A percentile compares a stretch with the other conserved stretches of the same genome.
These are phyloP conservation scores for Phylloporus sp. DNA, from an alignment of 1,284 basidiomycete species.

Conservation along the genomic window DNA sequence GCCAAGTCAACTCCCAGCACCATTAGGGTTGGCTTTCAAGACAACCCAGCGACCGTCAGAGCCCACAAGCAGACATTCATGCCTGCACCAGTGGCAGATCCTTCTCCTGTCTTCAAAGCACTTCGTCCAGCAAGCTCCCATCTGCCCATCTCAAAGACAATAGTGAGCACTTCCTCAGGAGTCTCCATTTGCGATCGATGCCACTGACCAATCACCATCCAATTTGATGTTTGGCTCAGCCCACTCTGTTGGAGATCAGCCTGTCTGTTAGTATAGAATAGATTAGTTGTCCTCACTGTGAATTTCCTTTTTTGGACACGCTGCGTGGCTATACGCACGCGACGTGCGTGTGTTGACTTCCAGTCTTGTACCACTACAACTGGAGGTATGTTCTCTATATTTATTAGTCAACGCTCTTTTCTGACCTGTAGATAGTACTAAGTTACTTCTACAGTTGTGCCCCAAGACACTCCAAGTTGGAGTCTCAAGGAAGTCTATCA, in stretches of 20 bases:
- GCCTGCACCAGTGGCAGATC: constrained; percentile 58
- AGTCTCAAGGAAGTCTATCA: constrained; percentile 41
- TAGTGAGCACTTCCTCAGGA: constrained; percentile 10
- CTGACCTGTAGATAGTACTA: too few species aligned
- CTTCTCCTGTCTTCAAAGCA: constrained; percentile 64
- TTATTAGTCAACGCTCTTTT: too few species aligned
- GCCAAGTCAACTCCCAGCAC: constrained; percentile 42
- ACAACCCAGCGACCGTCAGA: constrained; percentile 33
- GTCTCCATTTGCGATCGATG: constrained; percentile 21
- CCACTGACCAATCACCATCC: constrained; percentile 47
- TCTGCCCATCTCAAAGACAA: constrained; percentile 24
- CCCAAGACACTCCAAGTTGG: constrained; percentile 36
- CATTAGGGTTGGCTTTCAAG: constrained; percentile 14
- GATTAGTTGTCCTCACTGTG: too few species aligned
- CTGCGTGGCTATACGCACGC: too few species aligned
- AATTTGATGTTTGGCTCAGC: constrained; percentile 59
- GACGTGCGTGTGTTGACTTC: too few species aligned
- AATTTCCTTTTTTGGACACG: too few species aligned
- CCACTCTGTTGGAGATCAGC: too few species aligned
- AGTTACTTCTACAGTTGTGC: too few species aligned
- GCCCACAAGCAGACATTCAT: constrained; percentile 61
- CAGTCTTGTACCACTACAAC: too few species aligned
- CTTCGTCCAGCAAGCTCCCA: constrained; percentile 57
- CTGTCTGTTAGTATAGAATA: too few species aligned
- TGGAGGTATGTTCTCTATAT: too few species aligned